These are phyloP conservation scores for Arthrobotrys iridis DNA, from an alignment of 2,329 filamentous ascomycete species.

Conservation along the genomic window DNA sequence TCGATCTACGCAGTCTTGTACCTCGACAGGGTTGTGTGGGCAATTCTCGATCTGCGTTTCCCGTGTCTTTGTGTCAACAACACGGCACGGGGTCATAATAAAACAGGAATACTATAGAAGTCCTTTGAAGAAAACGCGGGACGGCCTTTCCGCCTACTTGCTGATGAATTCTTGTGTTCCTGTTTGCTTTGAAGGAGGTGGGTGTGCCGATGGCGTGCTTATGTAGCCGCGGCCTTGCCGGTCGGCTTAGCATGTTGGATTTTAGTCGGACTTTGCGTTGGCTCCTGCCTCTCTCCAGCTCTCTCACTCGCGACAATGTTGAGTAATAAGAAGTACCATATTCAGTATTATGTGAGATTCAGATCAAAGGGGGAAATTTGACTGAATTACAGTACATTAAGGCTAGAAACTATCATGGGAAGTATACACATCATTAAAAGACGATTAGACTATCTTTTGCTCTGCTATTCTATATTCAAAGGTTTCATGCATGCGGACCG, in stretches of 20 bases:
- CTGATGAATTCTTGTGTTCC: conserved; percentile 40
- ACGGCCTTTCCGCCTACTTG: conserved; percentile 7
- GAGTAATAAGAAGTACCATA: no score
- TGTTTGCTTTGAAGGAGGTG: neutral
- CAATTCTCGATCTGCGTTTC: conserved; percentile 11
- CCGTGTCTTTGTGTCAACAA: neutral
- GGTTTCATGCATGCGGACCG: no score
- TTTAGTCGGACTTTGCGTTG: conserved; percentile 33
- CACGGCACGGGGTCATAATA: conserved; percentile 15
- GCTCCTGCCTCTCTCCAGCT: neutral
- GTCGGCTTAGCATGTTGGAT: neutral
- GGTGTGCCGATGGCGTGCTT: conserved; percentile 43
- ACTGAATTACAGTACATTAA: no score
- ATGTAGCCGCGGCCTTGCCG: conserved; percentile 4
- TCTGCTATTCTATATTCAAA: no score
- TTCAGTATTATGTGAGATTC: no score
- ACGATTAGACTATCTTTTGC: no score
- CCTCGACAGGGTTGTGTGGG: no score
- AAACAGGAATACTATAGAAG: neutral
- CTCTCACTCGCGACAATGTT: no score
- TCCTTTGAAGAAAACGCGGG: neutral
- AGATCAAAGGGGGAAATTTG: no score
- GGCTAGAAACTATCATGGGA: no score
- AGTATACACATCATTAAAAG: no score
- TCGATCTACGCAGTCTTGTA: no score